Base-by-base conservation (phyloP, 2,329 filamentous ascomycete species). In the Fonsecaea multimorphosa region DNA sequence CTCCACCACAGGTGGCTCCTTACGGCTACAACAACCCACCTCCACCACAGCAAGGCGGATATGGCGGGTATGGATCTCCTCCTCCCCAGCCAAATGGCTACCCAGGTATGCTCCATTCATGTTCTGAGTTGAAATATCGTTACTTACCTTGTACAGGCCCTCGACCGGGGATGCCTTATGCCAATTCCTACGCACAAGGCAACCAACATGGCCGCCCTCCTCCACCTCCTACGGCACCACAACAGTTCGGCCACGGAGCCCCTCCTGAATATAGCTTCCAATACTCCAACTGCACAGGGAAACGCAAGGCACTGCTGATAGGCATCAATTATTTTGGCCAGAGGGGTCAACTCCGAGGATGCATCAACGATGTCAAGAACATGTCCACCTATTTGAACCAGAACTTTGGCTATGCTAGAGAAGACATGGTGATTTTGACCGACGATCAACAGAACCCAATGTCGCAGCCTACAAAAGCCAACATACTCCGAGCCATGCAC, bases 261-360 rank as follows among this genome's bases (percentile, higher is more conserved):
- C 93, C 93, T 19, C 84, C 87, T 69, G 85, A 85, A 73, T 97
- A 97, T 78, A 87, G 84, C 52, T 98, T 93, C 79, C 91, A 94
- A 78, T 97, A 97, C 79, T 97, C 93, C 54, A 90, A 90, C 71
- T 98, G 93, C 77, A 96, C 91, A 4, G 94, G 93, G 53, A 87
- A 89, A 73, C 85, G 93, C 76, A 97, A 97, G 81, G 94, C 93
- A 3, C 82, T 97, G 32, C 80, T 98, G 67, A 94, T 97, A 72
- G 94, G 94, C 62, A 97, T 97, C 83, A 97, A 97, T 80, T 97
- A 98, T 80, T 97, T 97, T 76, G 89, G 91, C 58, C 93, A 97
- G 80, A 88, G 91, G 64, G 93, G 93, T 31, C 91, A 97, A 82
- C 84, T 97, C 55, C 85, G 93, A 64, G 94, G 94, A 53, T 98